Conservation (phyloP, 768 basidiomycete genomes). For the Lactifluus rugatus region DNA sequence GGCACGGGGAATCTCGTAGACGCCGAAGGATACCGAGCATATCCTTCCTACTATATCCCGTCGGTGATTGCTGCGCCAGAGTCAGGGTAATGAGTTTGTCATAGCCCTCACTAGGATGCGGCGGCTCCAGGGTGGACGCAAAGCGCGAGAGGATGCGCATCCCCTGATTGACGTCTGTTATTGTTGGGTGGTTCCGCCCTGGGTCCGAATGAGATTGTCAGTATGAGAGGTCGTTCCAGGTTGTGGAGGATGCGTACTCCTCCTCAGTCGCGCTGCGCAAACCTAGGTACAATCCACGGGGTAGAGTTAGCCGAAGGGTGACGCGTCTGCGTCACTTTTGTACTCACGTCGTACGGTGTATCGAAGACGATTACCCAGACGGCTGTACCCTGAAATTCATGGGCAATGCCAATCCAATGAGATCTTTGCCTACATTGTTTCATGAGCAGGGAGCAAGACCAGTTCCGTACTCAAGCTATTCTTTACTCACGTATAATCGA, state of each 20-base stretch:
- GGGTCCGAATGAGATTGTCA: constrained; percentile 34
- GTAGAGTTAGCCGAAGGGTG: neutral
- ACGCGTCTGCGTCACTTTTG: neutral
- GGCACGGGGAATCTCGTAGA: constrained; percentile 33
- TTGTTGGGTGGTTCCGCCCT: constrained; percentile 74
- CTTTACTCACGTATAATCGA: constrained; percentile 44
- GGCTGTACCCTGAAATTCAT: constrained; percentile 48
- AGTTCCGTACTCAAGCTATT: neutral
- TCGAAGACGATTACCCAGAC: constrained; percentile 74
- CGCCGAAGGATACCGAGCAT: constrained; percentile 44
- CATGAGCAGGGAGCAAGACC: neutral
- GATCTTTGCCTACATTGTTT: constrained; percentile 46
- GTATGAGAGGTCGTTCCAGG: neutral
- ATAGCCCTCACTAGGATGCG: constrained; percentile 52
- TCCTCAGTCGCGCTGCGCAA: neutral
- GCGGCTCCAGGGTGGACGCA: constrained; percentile 47
- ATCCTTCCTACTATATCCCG: constrained; percentile 42
- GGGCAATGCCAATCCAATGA: constrained; percentile 68
- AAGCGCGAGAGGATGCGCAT: constrained; percentile 57
- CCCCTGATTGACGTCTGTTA: constrained; percentile 49
- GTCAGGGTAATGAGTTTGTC: constrained; percentile 41
- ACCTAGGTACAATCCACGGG: neutral
- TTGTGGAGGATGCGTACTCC: neutral
- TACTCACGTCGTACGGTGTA: constrained; percentile 59
- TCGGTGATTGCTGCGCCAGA: constrained; percentile 30